Percentiles rank a stretch among this genome's conserved stretches.
Evolutionary conservation across 768 basidiomycete species (phyloP).

Genomic region (Lentinula raphanica): DNA sequence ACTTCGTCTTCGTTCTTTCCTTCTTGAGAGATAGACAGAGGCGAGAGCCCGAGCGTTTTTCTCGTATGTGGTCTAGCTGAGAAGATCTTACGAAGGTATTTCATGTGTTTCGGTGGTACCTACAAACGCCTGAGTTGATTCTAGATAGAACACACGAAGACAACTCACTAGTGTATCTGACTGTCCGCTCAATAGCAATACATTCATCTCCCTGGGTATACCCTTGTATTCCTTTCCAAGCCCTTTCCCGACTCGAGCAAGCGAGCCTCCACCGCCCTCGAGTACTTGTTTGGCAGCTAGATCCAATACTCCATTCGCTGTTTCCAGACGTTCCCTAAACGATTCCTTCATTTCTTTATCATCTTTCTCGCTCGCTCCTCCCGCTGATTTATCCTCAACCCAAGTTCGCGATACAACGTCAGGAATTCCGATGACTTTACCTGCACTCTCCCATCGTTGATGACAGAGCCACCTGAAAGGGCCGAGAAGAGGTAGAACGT

Average conservation of each 20-base stretch:
- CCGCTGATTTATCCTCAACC: slow-evolving; percentile 64
- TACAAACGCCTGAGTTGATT: neutral
- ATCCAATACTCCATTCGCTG: slow-evolving; percentile 1
- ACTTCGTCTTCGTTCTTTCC: neutral
- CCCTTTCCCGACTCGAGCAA: slow-evolving; percentile 2
- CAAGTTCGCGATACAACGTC: slow-evolving; percentile 69
- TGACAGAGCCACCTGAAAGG: slow-evolving; percentile 79
- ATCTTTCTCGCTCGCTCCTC: slow-evolving; percentile 51
- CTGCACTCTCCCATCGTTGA: slow-evolving; percentile 82
- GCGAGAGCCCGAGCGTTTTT: neutral
- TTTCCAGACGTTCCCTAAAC: slow-evolving; percentile 16
- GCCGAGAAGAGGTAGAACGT: slow-evolving; percentile 66
- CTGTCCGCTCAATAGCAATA: slow-evolving; percentile 3
- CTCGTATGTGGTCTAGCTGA: slow-evolving; percentile 2
- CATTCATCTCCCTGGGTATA: slow-evolving; percentile 3
- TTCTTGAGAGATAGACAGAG: neutral
- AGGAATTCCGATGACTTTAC: slow-evolving; percentile 58
- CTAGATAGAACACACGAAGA: neutral
- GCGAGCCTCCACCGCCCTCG: neutral
- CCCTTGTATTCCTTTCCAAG: slow-evolving; percentile 6
- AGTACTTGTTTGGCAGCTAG: neutral
- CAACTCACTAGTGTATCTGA: neutral
- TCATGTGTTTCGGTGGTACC: slow-evolving; percentile 6
- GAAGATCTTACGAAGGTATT: neutral
- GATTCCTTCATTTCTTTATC: slow-evolving; percentile 25